Base-by-base conservation (phyloP, 768 basidiomycete genomes). In the Lentinula boryana region DNA sequence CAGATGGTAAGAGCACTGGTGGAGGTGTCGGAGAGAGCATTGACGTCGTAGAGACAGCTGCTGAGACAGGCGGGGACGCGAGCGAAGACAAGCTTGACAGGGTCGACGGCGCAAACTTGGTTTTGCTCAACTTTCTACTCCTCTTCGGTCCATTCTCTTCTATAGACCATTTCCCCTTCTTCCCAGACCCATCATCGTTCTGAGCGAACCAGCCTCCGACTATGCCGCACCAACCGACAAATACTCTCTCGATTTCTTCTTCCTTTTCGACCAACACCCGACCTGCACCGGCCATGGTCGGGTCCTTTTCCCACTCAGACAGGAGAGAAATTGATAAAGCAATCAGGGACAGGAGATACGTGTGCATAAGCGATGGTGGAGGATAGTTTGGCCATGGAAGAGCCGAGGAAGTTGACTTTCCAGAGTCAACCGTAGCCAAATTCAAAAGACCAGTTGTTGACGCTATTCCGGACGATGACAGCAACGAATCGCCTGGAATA, bases 231-330 rank as follows among this genome's bases (percentile, higher is more conserved):
- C 83, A 84, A 1, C 75, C 73, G 43, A 82, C 76, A 62, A 83
- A 76, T 0, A 80, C 76, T 12, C 65, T 64, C 65, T 84, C 83
- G 7, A 84, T 67, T n/a, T 75, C 76, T 44, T 79, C 75, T 64
- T 82, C 80, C 44, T 70, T 75, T 0, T 72, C 70, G 27, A 84
- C 71, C 61, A 85, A 82, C 1, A 84, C 80, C 7, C 72, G 69
- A 31, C 80, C 78, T 23, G 84, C 76, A 23, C 83, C 83, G 75
- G 77, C 80, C 2, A 79, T 79, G 18, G 80, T 81, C 2, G 82
- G 80, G 48, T 84, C 83, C 23, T 80, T 79, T 7, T 75, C 70
- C 53, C 80, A 71, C 15, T 68, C 67, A 35, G 68, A 67, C 2
- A 79, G 64, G 36, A 83, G 68, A 32, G 68, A 68, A 44, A 76